These are phyloP conservation scores for Trichoderma reesei DNA, from an alignment of 495 filamentous ascomycete species.

Conservation along the genomic window DNA sequence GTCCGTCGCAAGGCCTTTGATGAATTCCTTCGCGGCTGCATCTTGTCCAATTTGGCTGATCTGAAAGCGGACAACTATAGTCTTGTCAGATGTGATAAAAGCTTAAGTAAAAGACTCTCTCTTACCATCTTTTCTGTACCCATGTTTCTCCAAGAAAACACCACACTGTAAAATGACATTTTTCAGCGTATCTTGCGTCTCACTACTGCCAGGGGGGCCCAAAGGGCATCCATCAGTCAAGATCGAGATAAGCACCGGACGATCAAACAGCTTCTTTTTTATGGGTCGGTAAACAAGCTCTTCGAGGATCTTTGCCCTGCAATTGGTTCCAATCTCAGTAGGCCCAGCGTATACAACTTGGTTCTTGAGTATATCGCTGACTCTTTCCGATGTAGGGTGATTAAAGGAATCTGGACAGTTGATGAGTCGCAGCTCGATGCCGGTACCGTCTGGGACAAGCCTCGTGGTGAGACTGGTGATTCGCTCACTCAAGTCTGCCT, in stretches of 20 bases:
- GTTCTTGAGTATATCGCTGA: neutral
- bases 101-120: no score
- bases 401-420: no score
- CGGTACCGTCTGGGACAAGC: neutral
- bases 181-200: neutral
- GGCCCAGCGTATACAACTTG: neutral
- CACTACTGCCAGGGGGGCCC: neutral
- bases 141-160: neutral
- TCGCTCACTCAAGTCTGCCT: neutral
- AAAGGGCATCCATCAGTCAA: neutral
- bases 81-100: neutral
- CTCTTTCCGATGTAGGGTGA: no score
- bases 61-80: neutral
- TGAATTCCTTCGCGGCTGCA: neutral
- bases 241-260: neutral
- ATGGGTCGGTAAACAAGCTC: neutral
- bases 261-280: neutral
- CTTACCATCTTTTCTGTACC: neutral
- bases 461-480: neutral
- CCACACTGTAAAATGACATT: neutral
- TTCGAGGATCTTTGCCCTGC: neutral
- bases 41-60: neutral
- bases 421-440: neutral
- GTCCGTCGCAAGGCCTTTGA: neutral
- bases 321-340: neutral